phyloP scores from a whole-genome alignment of 345 rosid species.

The Limnanthes douglasii region DNA sequence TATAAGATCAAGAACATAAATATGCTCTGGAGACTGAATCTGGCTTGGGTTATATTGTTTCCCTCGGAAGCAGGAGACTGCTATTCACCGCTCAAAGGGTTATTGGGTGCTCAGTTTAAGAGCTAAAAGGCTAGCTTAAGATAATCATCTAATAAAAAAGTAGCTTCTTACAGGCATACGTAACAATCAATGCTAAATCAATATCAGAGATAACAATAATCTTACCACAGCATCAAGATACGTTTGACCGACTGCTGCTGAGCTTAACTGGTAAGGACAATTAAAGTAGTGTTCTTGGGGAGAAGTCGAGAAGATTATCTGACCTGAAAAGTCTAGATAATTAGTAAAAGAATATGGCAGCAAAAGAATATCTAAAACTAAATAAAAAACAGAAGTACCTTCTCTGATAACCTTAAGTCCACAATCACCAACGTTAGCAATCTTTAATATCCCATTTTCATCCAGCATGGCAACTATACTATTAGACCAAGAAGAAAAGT shows the following conservation, averaged over 20 bases:
- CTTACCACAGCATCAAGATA: slow-evolving; percentile 77
- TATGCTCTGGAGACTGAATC: not conserved
- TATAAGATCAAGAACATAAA: not conserved
- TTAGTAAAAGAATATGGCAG: too few species aligned
- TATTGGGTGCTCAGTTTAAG: too few species aligned
- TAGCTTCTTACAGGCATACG: too few species aligned
- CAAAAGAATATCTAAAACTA: not conserved
- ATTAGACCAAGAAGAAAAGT: slow-evolving; percentile 6
- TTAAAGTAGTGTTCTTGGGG: slow-evolving; percentile 87
- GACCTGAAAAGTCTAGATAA: slow-evolving; percentile 41
- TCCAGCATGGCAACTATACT: slow-evolving; percentile 77
- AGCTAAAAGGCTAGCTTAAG: too few species aligned
- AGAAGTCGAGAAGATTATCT: slow-evolving; percentile 42
- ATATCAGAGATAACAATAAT: too few species aligned
- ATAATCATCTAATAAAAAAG: too few species aligned
- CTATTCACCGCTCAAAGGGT: too few species aligned
- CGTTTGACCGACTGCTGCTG: slow-evolving; percentile 60
- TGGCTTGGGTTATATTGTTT: too few species aligned
- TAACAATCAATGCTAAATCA: too few species aligned
- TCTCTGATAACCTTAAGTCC: slow-evolving; percentile 40
- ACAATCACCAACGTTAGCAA: slow-evolving; percentile 79
- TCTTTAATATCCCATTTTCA: slow-evolving; percentile 46
- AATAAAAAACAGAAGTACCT: slow-evolving; percentile 18
- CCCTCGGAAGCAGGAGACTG: too few species aligned
- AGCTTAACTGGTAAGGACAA: slow-evolving; percentile 85